A percentile compares a stretch with the other conserved stretches of the same genome.
Conservation (phyloP, 164 flowering plant genomes). For the Protea cynaroides region DNA sequence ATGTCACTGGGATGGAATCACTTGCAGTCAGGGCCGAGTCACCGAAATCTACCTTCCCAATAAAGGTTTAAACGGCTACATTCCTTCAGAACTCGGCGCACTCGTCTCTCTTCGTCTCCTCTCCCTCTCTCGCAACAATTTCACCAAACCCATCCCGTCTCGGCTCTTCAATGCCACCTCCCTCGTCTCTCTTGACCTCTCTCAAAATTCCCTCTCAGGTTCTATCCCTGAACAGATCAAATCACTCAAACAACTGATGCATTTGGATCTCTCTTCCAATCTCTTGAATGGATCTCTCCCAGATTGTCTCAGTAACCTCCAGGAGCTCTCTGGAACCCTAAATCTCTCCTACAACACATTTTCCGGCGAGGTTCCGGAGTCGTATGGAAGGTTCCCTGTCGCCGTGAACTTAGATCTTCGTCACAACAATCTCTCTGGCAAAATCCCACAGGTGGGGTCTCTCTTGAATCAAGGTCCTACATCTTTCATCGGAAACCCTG, state of each 20-base stretch:
- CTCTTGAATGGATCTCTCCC: slow-evolving; percentile 69
- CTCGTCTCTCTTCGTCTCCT: slow-evolving; percentile 47
- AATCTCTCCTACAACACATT: slow-evolving; percentile 67
- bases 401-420: slow-evolving; percentile 67
- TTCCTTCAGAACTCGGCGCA: slow-evolving; percentile 82
- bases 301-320: slow-evolving; percentile 33
- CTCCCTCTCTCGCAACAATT: slow-evolving; percentile 48
- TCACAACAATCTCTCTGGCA: slow-evolving; percentile 68
- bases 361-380: slow-evolving; percentile 64
- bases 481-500: slow-evolving; percentile 76
- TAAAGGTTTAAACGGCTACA: slow-evolving; percentile 60
- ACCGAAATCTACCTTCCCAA: slow-evolving; percentile 42
- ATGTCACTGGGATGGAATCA: slow-evolving; percentile 73
- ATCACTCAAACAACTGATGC: slow-evolving; percentile 28
- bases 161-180: slow-evolving; percentile 51
- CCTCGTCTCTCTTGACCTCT: slow-evolving; percentile 55
- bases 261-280: slow-evolving; percentile 71
- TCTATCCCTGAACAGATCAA: slow-evolving; percentile 47
- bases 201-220: slow-evolving; percentile 65
- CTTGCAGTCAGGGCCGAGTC: slow-evolving; percentile 47
- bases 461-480: slow-evolving; percentile 91
- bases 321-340: slow-evolving; percentile 47
- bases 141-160: slow-evolving; percentile 51
- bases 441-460: slow-evolving; percentile 71
- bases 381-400: slow-evolving; percentile 61